Conservation (phyloP, 2,329 filamentous ascomycete genomes). For the Simplicillium aogashimaense region DNA sequence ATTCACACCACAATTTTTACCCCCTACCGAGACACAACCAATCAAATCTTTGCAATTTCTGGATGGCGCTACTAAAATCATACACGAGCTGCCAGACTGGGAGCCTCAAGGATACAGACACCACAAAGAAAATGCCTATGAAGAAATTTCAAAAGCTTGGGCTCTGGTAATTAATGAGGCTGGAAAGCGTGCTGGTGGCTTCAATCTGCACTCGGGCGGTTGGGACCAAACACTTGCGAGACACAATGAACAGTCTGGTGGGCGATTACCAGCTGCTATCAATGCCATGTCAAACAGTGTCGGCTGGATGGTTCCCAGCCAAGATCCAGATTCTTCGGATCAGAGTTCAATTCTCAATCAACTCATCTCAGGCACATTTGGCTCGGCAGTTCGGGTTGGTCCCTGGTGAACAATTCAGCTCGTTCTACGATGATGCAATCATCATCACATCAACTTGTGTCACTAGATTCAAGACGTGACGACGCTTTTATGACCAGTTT, state of each 20-base stretch:
- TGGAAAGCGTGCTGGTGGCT: conserved; percentile 81
- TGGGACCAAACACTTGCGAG: conserved; percentile 85
- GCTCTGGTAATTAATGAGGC: conserved; percentile 83
- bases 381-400: conserved; percentile 51
- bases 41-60: conserved; percentile 77
- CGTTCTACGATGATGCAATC: neutral
- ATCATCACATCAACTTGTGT: conserved; percentile 2
- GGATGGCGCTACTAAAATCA: conserved; percentile 80
- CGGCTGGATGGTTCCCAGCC: conserved; percentile 60
- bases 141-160: conserved; percentile 93
- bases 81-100: conserved; percentile 87
- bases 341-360: conserved; percentile 52
- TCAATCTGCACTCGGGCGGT: conserved; percentile 76
- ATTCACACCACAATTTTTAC: conserved; percentile 91
- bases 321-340: conserved; percentile 24
- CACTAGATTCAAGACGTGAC: conserved; percentile 12
- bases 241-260: conserved; percentile 80
- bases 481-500: conserved; percentile 19
- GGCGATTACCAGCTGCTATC: conserved; percentile 71
- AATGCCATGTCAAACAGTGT: conserved; percentile 65
- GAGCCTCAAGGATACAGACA: conserved; percentile 79
- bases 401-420: conserved; percentile 36
- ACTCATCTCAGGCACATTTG: conserved; percentile 50
- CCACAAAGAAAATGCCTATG: conserved; percentile 91
- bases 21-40: conserved; percentile 79